phyloP scores from a whole-genome alignment of 805 yeast species.

The Kurtzmaniella cleridarum region DNA sequence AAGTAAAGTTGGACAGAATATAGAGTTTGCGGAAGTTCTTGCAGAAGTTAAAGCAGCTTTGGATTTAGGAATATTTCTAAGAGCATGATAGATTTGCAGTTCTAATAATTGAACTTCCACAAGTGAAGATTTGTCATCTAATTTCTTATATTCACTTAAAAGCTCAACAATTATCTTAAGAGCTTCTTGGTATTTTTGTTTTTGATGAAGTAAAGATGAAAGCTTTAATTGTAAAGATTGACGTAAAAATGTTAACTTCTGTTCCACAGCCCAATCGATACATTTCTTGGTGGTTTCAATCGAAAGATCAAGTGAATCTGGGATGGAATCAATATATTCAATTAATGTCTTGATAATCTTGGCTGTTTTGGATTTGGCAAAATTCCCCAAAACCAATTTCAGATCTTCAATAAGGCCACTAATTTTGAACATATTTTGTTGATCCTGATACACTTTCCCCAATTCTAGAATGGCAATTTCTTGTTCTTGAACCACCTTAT shows the following conservation, averaged over 20 bases:
- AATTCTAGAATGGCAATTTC: slow-evolving; percentile 72
- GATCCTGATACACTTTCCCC: slow-evolving; percentile 61
- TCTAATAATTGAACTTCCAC: slow-evolving; percentile 95
- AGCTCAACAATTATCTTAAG: slow-evolving; percentile 65
- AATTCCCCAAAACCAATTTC: slow-evolving; percentile 62
- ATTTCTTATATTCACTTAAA: slow-evolving; percentile 79
- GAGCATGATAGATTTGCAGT: slow-evolving; percentile 82
- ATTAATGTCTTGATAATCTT: slow-evolving; percentile 79
- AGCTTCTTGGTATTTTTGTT: slow-evolving; percentile 62
- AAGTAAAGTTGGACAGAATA: slow-evolving; percentile 87
- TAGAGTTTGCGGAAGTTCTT: slow-evolving; percentile 94
- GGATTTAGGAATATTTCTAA: slow-evolving; percentile 86
- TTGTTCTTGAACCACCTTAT: slow-evolving; percentile 31
- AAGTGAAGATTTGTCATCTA: slow-evolving; percentile 91
- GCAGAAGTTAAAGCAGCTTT: slow-evolving; percentile 92
- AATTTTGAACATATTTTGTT: slow-evolving; percentile 46
- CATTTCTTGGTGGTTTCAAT: slow-evolving; percentile 69
- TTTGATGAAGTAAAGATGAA: slow-evolving; percentile 67
- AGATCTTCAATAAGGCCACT: slow-evolving; percentile 60
- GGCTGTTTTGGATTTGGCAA: slow-evolving; percentile 93
- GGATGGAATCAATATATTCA: slow-evolving; percentile 66
- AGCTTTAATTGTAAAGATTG: slow-evolving; percentile 84
- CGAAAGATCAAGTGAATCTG: slow-evolving; percentile 61
- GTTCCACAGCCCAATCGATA: slow-evolving; percentile 80
- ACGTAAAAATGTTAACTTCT: slow-evolving; percentile 81